Percentiles rank a stretch among this genome's conserved stretches.
phyloP scores from a whole-genome alignment of 148 eudicot genomes.

The Rhododendron mucronatum region DNA sequence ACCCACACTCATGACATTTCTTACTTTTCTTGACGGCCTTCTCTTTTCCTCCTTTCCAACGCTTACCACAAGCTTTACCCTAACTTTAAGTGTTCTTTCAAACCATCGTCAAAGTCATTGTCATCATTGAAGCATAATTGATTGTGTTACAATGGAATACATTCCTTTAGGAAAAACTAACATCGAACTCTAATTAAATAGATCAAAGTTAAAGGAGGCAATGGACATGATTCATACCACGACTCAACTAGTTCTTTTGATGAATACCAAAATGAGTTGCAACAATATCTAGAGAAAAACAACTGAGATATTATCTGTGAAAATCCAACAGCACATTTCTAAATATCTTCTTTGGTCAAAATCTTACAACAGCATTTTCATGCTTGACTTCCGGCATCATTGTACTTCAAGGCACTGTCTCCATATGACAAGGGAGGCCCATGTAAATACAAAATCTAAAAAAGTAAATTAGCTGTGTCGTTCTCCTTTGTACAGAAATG shows the following conservation, averaged over 20 bases:
- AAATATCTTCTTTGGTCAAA: background rate
- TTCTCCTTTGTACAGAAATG: background rate
- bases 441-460: background rate
- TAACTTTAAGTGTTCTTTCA: too few species aligned
- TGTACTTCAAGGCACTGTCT: background rate
- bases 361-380: background rate
- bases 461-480: background rate
- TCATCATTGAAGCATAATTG: too few species aligned
- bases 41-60: too few species aligned
- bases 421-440: background rate
- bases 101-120: too few species aligned
- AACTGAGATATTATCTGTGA: background rate
- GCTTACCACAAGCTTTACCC: too few species aligned
- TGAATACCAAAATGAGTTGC: constrained; percentile 8
- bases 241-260: background rate
- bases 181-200: too few species aligned
- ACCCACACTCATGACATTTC: too few species aligned
- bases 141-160: too few species aligned
- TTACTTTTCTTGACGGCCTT: too few species aligned
- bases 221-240: too few species aligned
- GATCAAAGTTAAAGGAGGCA: too few species aligned
- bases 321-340: background rate
- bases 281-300: background rate
- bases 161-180: too few species aligned
- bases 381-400: background rate